phyloP scores from a whole-genome alignment of 1,284 basidiomycete genomes.

The Tremellales sp. region DNA sequence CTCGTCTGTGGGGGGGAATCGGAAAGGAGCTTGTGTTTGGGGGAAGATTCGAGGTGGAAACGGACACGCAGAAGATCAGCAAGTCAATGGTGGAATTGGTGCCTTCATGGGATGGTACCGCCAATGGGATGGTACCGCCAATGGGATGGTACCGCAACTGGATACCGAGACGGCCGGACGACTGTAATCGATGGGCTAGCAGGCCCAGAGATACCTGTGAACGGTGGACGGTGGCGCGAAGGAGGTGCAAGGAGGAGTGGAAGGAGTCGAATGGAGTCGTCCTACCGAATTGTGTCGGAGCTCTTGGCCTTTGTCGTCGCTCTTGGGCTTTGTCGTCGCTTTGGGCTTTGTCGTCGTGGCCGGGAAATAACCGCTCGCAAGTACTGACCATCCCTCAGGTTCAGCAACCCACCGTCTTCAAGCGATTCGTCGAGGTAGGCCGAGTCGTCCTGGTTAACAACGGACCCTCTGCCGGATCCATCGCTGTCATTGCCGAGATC shows the following conservation, averaged over 20 bases:
- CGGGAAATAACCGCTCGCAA: constrained; percentile 1
- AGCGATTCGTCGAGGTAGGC: constrained; percentile 97
- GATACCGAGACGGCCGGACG: too few species aligned
- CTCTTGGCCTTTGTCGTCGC: not conserved
- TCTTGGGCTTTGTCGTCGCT: not conserved
- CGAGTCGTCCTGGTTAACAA: constrained; percentile 96
- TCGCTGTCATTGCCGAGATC: constrained; percentile 94
- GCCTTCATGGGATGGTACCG: too few species aligned
- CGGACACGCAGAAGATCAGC: too few species aligned
- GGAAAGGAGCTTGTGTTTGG: too few species aligned
- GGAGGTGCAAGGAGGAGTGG: not conserved
- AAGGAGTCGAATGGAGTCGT: not conserved
- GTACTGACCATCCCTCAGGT: constrained; percentile 10
- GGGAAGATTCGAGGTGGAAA: too few species aligned
- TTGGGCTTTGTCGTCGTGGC: not conserved
- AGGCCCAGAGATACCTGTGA: not conserved
- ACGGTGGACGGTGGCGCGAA: not conserved
- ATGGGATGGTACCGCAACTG: too few species aligned
- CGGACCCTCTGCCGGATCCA: constrained; percentile 79
- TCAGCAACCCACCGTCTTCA: constrained; percentile 72
- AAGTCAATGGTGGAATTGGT: too few species aligned
- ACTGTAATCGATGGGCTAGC: too few species aligned
- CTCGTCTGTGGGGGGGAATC: too few species aligned
- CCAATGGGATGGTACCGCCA: too few species aligned
- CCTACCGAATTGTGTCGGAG: not conserved